Evolutionary conservation across 306 rosid genomes (phyloP), one percentile per base, ranked within the genome.

Genomic region (Quercus wislizeni): DNA sequence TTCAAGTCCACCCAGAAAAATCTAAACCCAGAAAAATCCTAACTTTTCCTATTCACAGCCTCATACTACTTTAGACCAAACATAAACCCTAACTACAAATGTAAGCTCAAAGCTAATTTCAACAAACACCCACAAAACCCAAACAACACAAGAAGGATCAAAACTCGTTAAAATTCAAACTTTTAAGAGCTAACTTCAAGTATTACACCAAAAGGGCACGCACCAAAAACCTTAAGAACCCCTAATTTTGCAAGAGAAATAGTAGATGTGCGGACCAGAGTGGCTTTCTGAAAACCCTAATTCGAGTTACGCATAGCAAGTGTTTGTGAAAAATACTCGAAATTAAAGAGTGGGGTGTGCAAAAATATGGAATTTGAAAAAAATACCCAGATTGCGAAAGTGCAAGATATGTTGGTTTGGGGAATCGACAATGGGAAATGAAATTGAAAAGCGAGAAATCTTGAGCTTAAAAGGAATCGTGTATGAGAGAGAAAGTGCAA

Each of bases 11-110:
- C 57, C 69, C 70, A 77, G 70, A 70, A 78, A 75, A 57, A 64
- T 75, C 71, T 55, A 76, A 38, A 82, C 83, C 80, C 73, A 80
- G 55, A 43, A 85, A 83, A 75, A 82, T 80, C 73, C 38, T 52
- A 83, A 27, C 78, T 77, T 87, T 56, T 82, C 31, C 65, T 18
- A 76, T 13, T 65, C 89, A 76, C 74, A 35, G 15, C 72, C 31
- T 19, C 25, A 68, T 33, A 68, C 38, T n/a, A 19, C 52, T 33
- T 8, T 8, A n/a, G 11, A 35, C 23, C 20, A 67, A 35, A 67
- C 41, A 31, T 31, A 72, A 64, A 43, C 61, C 71, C 73, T 61
- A 30, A 35, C 3, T 0, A 55, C 38, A 31, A 23, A 71, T 1
- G 38, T 5, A 52, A 57, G 25, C 62, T 11, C 3, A 55, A 55